Conservation (phyloP, 2,329 filamentous ascomycete species). For the Diaporthe sp. region DNA sequence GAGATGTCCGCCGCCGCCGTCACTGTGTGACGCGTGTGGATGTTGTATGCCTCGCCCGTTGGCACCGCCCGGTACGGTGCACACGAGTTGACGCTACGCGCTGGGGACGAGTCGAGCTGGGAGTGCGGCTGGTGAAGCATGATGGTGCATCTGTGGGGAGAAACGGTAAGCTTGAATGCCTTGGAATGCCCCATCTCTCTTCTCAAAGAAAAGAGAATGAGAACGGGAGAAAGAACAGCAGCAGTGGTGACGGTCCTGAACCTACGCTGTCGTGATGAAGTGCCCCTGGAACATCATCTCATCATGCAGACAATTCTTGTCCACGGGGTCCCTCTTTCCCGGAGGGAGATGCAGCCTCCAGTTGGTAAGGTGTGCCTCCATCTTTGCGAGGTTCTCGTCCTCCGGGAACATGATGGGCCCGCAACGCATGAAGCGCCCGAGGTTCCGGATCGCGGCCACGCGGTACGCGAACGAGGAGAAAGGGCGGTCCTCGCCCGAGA, state of each 20-base stretch:
- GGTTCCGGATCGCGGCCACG: slow-evolving; percentile 82
- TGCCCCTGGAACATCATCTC: slow-evolving; percentile 94
- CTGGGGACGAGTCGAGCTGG: slow-evolving; percentile 75
- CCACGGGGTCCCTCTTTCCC: slow-evolving; percentile 77
- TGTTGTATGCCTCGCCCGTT: slow-evolving; percentile 66
- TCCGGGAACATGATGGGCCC: slow-evolving; percentile 64
- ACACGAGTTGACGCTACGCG: slow-evolving; percentile 73
- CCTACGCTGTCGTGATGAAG: slow-evolving; percentile 77
- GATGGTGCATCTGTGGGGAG: slow-evolving; percentile 68
- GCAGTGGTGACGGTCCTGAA: slow-evolving; percentile 18
- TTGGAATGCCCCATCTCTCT: slow-evolving; percentile 45
- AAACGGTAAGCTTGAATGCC: slow-evolving; percentile 37
- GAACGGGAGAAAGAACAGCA: no score
- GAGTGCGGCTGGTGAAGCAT: slow-evolving; percentile 85
- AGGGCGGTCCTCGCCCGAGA: slow-evolving; percentile 74
- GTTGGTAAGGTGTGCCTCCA: slow-evolving; percentile 71
- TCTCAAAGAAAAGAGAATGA: slow-evolving; percentile 36
- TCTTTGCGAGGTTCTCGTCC: slow-evolving; percentile 63
- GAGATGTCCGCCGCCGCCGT: slow-evolving; percentile 83
- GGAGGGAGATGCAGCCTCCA: slow-evolving; percentile 85
- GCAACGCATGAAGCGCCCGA: slow-evolving; percentile 79
- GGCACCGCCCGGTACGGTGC: slow-evolving; percentile 69
- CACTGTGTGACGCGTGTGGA: slow-evolving; percentile 84
- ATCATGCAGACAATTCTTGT: slow-evolving; percentile 79
- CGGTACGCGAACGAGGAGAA: slow-evolving; percentile 91